phyloP scores from a whole-genome alignment of 192 early-diverging fungal genomes.

The Dimargaris xerosporica region DNA sequence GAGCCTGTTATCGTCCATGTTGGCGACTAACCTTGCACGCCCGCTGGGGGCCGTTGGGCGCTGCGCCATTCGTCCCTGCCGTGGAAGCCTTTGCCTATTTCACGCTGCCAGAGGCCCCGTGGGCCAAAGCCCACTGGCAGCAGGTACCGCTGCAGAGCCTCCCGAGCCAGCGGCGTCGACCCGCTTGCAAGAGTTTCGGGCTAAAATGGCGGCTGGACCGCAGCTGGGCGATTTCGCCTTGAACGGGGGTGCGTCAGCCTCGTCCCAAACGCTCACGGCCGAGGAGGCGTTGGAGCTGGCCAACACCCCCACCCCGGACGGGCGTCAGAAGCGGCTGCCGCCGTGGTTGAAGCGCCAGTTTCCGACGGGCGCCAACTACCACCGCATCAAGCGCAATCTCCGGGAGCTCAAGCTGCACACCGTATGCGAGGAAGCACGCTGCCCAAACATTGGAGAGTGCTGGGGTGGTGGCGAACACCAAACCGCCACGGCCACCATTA shows the following conservation, averaged over 20 bases:
- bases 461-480: constrained; percentile 94
- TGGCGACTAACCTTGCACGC: too few species aligned
- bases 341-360: constrained; percentile 92
- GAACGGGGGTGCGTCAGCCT: not conserved
- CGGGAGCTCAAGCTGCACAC: constrained; percentile 91
- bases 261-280: constrained; percentile 6
- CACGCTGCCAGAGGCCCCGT: too few species aligned
- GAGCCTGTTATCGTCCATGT: too few species aligned
- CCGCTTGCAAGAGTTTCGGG: constrained; percentile 1
- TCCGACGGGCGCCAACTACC: constrained; percentile 62
- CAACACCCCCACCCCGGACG: constrained; percentile 10
- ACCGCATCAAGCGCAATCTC: constrained; percentile 75
- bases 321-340: constrained; percentile 40
- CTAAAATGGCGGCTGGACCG: constrained; percentile 7
- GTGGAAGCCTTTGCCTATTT: too few species aligned
- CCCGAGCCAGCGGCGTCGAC: not conserved
- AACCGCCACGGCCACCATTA: constrained; percentile 95
- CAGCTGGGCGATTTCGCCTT: constrained; percentile 11
- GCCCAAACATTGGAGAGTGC: constrained; percentile 98
- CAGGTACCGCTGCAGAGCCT: too few species aligned
- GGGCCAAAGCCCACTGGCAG: too few species aligned
- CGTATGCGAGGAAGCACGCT: constrained; percentile 93
- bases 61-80: too few species aligned
- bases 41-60: too few species aligned
- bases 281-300: constrained; percentile 17